Evolutionary conservation across 2,329 filamentous ascomycete species (phyloP), one percentile per base, ranked within the genome.

Genomic region (Hymenoscyphus infarciens): DNA sequence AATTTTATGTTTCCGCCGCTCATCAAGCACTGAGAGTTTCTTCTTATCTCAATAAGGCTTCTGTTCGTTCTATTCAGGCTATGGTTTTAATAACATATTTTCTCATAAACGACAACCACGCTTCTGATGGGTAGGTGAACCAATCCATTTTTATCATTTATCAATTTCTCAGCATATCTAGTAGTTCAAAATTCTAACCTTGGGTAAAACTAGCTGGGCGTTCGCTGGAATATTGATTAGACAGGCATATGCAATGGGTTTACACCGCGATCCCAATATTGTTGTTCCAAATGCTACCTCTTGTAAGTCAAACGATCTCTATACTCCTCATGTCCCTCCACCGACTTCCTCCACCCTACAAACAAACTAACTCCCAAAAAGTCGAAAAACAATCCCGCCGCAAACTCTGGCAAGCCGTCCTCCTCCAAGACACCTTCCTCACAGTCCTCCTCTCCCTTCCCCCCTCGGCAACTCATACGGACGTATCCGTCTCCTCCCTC

Each of bases 61-160:
- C 88, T 0, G 80, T 92, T 57, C 80, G 86, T 27, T 90, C 89
- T 1, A 85, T 93, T 35, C 89, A 92, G 74, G 86, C 90, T 54
- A 93, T 93, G 89, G 87, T 92, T 0, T 76, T 94, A n/a, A 86
- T 92, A 63, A 87, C 87, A 0, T 93, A 93, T 72, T 94, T 94
- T 69, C 79, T 94, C 39, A 92, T 93, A 78, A 94, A 94, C 70
- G 90, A 94, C 74, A 92, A 92, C 70, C 90, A 93, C 70, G 89
- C 89, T 3, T 90, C 88, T 0, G 90, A 94, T 72, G 90, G 45
- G 45, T 52, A 22, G 25, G 45, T 52, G 8, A 49, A 22, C n/a
- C n/a, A 22, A 4, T n/a, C 16, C n/a, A 25, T 8, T 11, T 49
- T 4, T 35, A 15, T 35, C 33, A 35, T 15, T 10, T 33, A 33